Base-by-base conservation (phyloP, 352 stramenopile species). In the Globisporangium carolinianum region DNA sequence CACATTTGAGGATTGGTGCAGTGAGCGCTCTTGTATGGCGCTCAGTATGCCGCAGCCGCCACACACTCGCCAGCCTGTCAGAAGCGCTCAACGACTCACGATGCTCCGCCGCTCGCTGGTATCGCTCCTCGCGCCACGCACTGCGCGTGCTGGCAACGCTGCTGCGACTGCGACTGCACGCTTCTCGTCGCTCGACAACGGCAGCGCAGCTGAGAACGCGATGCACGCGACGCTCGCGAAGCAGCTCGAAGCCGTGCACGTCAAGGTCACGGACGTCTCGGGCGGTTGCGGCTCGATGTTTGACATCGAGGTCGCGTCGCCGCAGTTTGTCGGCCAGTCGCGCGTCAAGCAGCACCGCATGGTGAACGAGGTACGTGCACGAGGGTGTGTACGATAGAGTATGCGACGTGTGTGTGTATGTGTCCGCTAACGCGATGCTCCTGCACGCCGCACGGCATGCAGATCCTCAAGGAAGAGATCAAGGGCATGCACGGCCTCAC, bases 241-340 rank as follows among this genome's bases (percentile, higher is more conserved):
- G 55, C 68, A 77, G 48, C 72, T 96, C 43, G 69, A 84, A 42
- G 83, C 86, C 17, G 74, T 78, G 47, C 76, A 94, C 67, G 84
- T 94, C 53, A 87, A 89, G 51, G 85, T 96, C 32, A 73, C 78
- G 24, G 87, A 96, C 67, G 83, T 96, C 35, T 95, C 86, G 15
- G 87, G 87, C 56, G 87, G 87, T 57, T 96, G 87, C 59, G 87
- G 87, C 57, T 87, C 83, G 62, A 94, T 94, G 83, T 96, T 87
- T 65, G 75, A 95, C 61, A 77, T 96, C 45, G 78, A 94, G 59
- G 83, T 96, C 18, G 82, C 75, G 39, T 96, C 87, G 15, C 58
- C 82, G 38, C 72, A 80, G 46, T 96, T 96, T 37, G 67, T 66
- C 4, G 85, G 85, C 24, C 79, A 94, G 65, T 82, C 75, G 62